Conservation (phyloP, 768 basidiomycete species). For the Boletus speciosus region DNA sequence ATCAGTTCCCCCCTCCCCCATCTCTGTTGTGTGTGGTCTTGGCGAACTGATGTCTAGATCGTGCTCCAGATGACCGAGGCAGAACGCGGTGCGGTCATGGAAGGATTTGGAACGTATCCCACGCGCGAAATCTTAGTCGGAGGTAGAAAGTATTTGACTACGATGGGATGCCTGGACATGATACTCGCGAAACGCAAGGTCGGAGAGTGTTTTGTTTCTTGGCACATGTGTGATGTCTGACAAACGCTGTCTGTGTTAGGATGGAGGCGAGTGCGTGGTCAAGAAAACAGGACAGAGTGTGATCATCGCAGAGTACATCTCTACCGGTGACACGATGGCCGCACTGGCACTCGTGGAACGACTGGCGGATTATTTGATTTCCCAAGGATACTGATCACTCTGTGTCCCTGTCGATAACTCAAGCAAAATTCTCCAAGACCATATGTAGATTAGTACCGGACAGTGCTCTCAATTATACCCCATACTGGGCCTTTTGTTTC, state of each 20-base stretch:
- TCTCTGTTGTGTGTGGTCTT: too few relatives aligned
- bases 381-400: slow-evolving; percentile 19
- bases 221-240: neutral
- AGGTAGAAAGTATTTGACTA: slow-evolving; percentile 21
- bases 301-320: slow-evolving; percentile 23
- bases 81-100: slow-evolving; percentile 18
- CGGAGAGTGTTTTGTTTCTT: neutral
- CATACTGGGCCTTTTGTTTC: neutral
- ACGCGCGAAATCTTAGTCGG: slow-evolving; percentile 22
- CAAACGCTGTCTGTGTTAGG: neutral
- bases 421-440: neutral
- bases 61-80: slow-evolving; percentile 19
- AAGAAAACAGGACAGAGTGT: slow-evolving; percentile 26
- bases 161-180: slow-evolving; percentile 28
- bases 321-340: slow-evolving; percentile 3
- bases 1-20: neutral
- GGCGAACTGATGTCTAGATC: neutral
- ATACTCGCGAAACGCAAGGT: slow-evolving; percentile 24
- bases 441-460: slow-evolving; percentile 6
- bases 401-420: neutral
- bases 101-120: slow-evolving; percentile 20
- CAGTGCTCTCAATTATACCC: neutral
- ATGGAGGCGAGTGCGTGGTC: slow-evolving; percentile 24
- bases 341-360: slow-evolving; percentile 20
- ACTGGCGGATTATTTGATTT: slow-evolving; percentile 24